Evolutionary conservation across 495 filamentous ascomycete genomes (phyloP), one percentile per base, ranked within the genome.

Genomic region (Aspergillus bertholletiae): DNA sequence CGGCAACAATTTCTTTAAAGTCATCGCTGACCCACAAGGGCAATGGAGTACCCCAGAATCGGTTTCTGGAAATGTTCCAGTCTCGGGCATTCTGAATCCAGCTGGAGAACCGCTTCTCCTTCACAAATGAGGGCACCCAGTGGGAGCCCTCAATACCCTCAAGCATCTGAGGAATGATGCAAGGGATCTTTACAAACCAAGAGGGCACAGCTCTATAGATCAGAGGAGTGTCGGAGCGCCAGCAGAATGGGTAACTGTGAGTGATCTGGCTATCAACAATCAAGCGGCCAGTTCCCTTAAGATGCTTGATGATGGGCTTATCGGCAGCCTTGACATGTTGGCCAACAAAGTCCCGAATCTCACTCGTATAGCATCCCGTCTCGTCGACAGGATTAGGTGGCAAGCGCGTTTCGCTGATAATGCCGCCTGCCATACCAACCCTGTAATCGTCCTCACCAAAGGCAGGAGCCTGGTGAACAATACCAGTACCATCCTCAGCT

Each of bases 401-500:
- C 24, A 81, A 77, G 34, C 91, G 88, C 46, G 82, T 79, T 47
- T 89, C 86, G 54, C 69, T 84, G 54, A 97, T 88, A 43, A 97
- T 80, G 45, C 92, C 94, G 46, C 80, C 71, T 54, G 88, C 83
- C 55, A 92, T 60, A 3, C 89, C 90, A 39, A 93, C 84, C 57
- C 84, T 85, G 77, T 96, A 98, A 84, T 98, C 94, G 53, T 97
- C 94, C 71, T 96, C 92, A 78, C 94, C 94, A 67, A 92, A 97
- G 0, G 92, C 91, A 11, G 95, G 95, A 12, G 95, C 80, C 70
- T 97, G 92, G 72, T 98, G 94, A 23, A 98, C 94, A 49, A 98
- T 86, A 64, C 94, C 94, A 22, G 92, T 91, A 83, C 94, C 94
- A 63, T 89, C 91, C 55, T 96, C 93, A 21, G 89, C 83, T 18